Evolutionary conservation across 2,329 filamentous ascomycete species (phyloP).

Genomic region (Microcyclospora tardicrescens): DNA sequence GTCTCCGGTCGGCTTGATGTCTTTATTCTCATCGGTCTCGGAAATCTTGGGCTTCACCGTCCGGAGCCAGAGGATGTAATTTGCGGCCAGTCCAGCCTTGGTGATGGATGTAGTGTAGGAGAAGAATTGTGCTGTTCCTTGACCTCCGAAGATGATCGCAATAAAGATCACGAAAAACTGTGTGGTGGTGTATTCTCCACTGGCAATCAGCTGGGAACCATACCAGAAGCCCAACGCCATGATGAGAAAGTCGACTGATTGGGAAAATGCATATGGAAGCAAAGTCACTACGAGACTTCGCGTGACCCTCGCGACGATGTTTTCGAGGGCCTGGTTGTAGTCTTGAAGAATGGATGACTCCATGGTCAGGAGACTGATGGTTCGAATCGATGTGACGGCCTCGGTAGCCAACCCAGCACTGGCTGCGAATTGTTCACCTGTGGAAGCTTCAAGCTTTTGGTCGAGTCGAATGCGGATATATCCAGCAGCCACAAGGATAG

Average conservation of each 20-base stretch:
- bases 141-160: slow-evolving; percentile 50
- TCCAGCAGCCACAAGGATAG: slow-evolving; percentile 21
- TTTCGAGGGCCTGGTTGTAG: slow-evolving; percentile 15
- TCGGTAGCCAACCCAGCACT: slow-evolving; percentile 25
- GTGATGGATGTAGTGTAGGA: slow-evolving; percentile 39
- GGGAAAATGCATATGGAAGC: slow-evolving; percentile 20
- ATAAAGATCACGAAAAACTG: slow-evolving; percentile 50
- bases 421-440: slow-evolving; percentile 18
- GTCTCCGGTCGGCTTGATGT: slow-evolving; percentile 14
- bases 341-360: slow-evolving; percentile 17
- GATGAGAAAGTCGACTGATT: slow-evolving; percentile 21
- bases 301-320: slow-evolving; percentile 13
- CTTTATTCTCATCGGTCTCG: slow-evolving; percentile 24
- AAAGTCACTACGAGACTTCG: slow-evolving; percentile 12
- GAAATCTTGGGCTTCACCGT: slow-evolving; percentile 25
- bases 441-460: slow-evolving; percentile 19
- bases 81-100: slow-evolving; percentile 24
- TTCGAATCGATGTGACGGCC: slow-evolving; percentile 23
- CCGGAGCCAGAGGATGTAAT: slow-evolving; percentile 34
- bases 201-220: slow-evolving; percentile 21
- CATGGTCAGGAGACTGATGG: slow-evolving; percentile 21
- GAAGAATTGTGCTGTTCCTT: slow-evolving; percentile 49
- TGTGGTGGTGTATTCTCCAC: slow-evolving; percentile 21
- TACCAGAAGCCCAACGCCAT: slow-evolving; percentile 25
- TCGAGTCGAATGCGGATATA: slow-evolving; percentile 24